Base-by-base conservation (phyloP, 345 rosid species). In the Cardamine chenopodiifolia region DNA sequence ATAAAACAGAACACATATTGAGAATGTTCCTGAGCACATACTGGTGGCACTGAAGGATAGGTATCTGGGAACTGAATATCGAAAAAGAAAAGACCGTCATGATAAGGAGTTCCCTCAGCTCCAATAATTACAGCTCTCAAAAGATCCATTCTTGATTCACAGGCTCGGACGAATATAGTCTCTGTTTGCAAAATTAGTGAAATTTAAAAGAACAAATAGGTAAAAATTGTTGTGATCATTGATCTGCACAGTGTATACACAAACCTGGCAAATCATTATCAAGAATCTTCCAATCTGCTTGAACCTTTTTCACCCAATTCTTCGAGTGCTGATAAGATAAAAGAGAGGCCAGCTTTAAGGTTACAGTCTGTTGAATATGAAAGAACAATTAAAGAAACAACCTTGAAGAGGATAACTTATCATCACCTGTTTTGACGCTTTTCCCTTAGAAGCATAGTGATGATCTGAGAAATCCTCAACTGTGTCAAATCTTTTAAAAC, bases 21-120 rank as follows among this genome's bases (percentile, higher is more conserved):
- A 71, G 50, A 42, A 25, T 60, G 53, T 49, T 81, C 25, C 12
- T 23, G 19, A 59, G 58, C 18, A 82, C 93, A 68, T 88, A 94
- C 98, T 61, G 97, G 98, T 17, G 98, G 97, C 3, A 49, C 80
- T 66, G 70, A 74, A 68, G 98, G 98, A 78, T 91, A 94, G 58
- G 37, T 76, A 54, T 78, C 61, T 19, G 98, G 98, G 79, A 94
- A 91, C 82, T 71, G 84, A 48, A 94, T 79, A 70, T 94, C 98
- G 66, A 94, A 90, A 82, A 91, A 94, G 79, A 88, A 94, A 57
- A 94, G 95, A 72, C 98, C 98, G 64, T 94, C 96, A 40, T 90
- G 97, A 81, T 94, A 94, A 56, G 98, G 98, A 76, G 98, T 94
- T 67, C 96, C 96, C 66, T 90, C 97, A 7, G 97, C 90, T 83